These are phyloP conservation scores for Xerocomus cyaneibrunnescens DNA, from an alignment of 1,284 basidiomycete genomes.

Conservation along the genomic window DNA sequence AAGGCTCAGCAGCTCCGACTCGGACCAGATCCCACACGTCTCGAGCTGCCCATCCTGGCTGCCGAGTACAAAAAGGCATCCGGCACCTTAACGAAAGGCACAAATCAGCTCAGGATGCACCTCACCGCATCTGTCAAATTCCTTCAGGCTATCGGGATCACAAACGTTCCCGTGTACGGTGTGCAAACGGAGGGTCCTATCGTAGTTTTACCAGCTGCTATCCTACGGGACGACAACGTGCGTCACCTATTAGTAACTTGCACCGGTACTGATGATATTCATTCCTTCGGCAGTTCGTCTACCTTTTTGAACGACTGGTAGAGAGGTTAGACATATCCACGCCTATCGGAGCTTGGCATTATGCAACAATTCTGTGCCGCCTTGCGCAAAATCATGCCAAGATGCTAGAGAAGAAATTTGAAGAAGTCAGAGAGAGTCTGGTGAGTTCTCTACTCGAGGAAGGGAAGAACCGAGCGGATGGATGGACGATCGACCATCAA, in stretches of 20 bases:
- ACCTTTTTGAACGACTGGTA: slow-evolving; percentile 8
- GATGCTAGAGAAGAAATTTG: slow-evolving; percentile 3
- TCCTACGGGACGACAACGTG: slow-evolving; percentile 9
- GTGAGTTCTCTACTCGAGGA: neutral
- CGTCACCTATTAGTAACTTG: neutral
- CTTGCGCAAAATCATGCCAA: slow-evolving; percentile 6
- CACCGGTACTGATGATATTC: too few species aligned
- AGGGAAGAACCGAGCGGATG: neutral
- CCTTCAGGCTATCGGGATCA: slow-evolving; percentile 8
- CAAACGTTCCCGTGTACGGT: slow-evolving; percentile 4
- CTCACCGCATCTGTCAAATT: slow-evolving; percentile 13
- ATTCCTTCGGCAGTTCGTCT: slow-evolving; percentile 1
- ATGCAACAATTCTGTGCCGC: slow-evolving; percentile 10
- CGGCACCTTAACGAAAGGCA: neutral
- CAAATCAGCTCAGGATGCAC: slow-evolving; percentile 15
- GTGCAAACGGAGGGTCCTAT: slow-evolving; percentile 8
- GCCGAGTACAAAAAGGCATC: slow-evolving; percentile 11
- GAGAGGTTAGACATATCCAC: slow-evolving; percentile 9
- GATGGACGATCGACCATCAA: slow-evolving; percentile 6
- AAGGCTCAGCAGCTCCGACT: neutral
- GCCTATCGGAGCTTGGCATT: slow-evolving; percentile 7
- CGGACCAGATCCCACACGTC: neutral
- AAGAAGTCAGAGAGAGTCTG: neutral
- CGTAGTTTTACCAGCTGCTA: slow-evolving; percentile 4
- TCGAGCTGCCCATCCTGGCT: slow-evolving; percentile 10